phyloP scores from a whole-genome alignment of 148 eudicot genomes.

The Rhododendron griersonianum region DNA sequence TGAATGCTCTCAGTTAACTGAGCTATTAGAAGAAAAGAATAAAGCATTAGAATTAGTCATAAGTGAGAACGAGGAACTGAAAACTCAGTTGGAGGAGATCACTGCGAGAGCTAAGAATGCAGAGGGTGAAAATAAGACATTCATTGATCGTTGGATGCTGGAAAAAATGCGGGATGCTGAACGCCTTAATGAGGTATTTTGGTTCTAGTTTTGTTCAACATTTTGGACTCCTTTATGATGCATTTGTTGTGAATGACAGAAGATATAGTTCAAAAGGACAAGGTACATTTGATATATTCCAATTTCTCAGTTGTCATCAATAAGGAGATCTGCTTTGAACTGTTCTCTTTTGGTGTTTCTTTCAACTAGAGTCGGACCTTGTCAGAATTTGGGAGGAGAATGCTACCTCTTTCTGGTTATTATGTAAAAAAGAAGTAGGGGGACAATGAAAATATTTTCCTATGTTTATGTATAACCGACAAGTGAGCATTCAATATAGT shows the following conservation, averaged over 20 bases:
- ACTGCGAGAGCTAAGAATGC: slow-evolving; percentile 54
- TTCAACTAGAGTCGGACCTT: background rate
- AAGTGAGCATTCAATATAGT: background rate
- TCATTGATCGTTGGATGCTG: slow-evolving; percentile 90
- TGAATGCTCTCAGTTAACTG: slow-evolving; percentile 54
- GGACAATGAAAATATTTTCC: background rate
- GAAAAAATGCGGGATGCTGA: slow-evolving; percentile 98
- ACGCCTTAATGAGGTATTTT: slow-evolving; percentile 78
- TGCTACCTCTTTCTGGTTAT: background rate
- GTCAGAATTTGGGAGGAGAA: background rate
- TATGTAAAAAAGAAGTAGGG: background rate
- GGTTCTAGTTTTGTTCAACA: background rate
- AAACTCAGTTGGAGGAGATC: slow-evolving; percentile 60
- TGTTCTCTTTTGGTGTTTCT: background rate
- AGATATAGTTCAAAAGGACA: background rate
- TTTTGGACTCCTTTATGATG: background rate
- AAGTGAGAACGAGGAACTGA: slow-evolving; percentile 65
- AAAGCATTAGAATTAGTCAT: slow-evolving; percentile 63
- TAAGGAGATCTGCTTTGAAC: background rate
- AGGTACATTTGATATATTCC: background rate
- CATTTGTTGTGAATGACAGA: background rate
- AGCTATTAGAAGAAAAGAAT: slow-evolving; percentile 63
- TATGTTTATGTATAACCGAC: background rate
- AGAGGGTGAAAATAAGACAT: slow-evolving; percentile 72
- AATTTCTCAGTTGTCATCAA: background rate